phyloP scores from a whole-genome alignment of 202 grass and related monocot species.

The Schoenoplectus tabernaemontani region DNA sequence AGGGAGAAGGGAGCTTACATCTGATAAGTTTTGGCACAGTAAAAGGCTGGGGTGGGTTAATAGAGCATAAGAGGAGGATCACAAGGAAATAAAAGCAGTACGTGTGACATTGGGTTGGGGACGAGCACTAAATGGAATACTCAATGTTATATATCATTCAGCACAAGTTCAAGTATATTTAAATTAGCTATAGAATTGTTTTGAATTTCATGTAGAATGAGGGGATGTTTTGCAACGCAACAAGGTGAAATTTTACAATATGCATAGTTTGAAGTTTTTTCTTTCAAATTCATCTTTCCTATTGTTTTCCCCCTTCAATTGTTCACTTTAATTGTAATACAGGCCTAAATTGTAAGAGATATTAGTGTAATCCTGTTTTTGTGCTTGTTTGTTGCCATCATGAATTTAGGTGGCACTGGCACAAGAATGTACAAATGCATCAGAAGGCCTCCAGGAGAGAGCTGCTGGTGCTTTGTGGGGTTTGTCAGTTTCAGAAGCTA shows the following conservation, averaged over 20 bases:
- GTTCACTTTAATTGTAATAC: neutral
- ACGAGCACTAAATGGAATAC: neutral
- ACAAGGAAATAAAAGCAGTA: neutral
- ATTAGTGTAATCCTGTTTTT: slow-evolving; percentile 13
- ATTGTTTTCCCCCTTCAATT: neutral
- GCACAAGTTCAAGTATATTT: neutral
- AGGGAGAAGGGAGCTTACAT: neutral
- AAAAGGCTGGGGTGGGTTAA: neutral
- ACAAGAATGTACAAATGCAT: slow-evolving; percentile 82
- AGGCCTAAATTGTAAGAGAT: neutral
- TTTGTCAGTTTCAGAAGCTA: slow-evolving; percentile 93
- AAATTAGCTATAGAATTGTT: neutral
- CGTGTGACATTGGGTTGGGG: neutral
- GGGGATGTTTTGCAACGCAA: neutral
- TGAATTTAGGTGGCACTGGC: slow-evolving; percentile 77
- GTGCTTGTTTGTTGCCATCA: slow-evolving; percentile 12
- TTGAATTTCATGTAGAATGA: neutral
- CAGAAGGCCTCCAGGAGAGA: slow-evolving; percentile 96
- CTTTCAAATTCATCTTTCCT: neutral
- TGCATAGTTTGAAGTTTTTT: neutral
- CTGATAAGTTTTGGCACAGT: neutral
- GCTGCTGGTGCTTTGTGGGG: slow-evolving; percentile 97
- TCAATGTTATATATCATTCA: neutral
- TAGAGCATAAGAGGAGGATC: neutral
- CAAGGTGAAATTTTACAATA: neutral